Evolutionary conservation across 768 basidiomycete genomes (phyloP).

Genomic region (Royoungia palumana): DNA sequence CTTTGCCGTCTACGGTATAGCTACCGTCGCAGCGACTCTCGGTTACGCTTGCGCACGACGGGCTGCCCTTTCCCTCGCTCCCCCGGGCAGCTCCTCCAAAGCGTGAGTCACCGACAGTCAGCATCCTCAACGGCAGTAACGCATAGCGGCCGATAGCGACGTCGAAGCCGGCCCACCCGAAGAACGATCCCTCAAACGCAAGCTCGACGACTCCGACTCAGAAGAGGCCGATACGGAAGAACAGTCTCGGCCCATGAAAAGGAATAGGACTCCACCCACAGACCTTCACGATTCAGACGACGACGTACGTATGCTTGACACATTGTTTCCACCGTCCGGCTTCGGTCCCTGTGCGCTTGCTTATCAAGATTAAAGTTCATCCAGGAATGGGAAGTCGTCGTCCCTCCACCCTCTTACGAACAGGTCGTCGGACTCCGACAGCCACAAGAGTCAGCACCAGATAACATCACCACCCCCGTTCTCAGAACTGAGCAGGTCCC

Average conservation of each 20-base stretch:
- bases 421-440: conserved; percentile 10
- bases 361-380: conserved; percentile 20
- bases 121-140: conserved; percentile 27
- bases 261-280: conserved; percentile 43
- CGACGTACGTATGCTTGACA: conserved; percentile 20
- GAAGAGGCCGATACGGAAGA: conserved; percentile 30
- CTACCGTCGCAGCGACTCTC: conserved; percentile 57
- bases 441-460: conserved; percentile 8
- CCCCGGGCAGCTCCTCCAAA: conserved; percentile 20
- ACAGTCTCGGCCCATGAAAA: conserved; percentile 26
- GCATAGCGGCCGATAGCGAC: conserved; percentile 29
- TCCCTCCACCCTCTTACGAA: conserved; percentile 31
- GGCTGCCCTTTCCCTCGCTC: conserved; percentile 17
- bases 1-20: conserved; percentile 53
- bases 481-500: conserved; percentile 2
- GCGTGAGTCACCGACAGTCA: conserved; percentile 33
- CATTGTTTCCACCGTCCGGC: background rate
- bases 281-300: conserved; percentile 28
- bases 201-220: conserved; percentile 28
- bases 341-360: conserved; percentile 2
- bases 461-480: conserved; percentile 4
- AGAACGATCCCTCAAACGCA: conserved; percentile 33
- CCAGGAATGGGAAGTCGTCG: conserved; percentile 34
- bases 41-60: conserved; percentile 55
- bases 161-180: conserved; percentile 25